Base-by-base conservation (phyloP, 2,329 filamentous ascomycete species). In the Intubia oerlemansii region DNA sequence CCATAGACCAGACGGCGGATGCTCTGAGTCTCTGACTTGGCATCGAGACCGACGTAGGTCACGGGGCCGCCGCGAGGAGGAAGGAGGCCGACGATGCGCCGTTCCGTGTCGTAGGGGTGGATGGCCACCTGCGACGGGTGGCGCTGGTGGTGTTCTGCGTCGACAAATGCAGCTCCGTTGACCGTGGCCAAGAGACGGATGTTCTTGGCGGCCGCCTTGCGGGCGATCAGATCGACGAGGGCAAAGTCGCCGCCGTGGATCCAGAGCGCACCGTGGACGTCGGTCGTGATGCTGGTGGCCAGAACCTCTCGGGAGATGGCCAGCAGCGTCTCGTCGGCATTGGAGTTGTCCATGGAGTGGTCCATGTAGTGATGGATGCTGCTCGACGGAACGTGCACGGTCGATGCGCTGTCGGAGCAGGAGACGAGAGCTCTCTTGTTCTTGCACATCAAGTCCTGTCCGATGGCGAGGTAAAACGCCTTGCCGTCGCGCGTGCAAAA, bases 101-200 rank as follows among this genome's bases (percentile, higher is more conserved):
- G 27, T 18, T 34, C 33, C 4, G 28, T 32, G 15, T 34, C 33
- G 21, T 25, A 32, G 11, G 24, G 30, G 25, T 34, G 30, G 9
- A 34, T 25, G 15, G 22, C 13, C n/a, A 12, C 12, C 15, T 32
- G 30, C 12, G 14, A 9, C 5, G 25, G 5, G 17, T 31, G 25
- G 7, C 19, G 17, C 13, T 31, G 21, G 18, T n/a, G 12, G 12
- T 27, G 18, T 9, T n/a, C 9, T 19, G 24, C 19, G 7, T 6
- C 10, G 20, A 10, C 10, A 5, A 20, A 23, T 7, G 17, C 20
- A 28, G 17, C 17, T 5, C 10, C 11, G 18, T 19, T 31, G n/a
- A 24, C 23, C 1, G 26, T 31, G 15, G 33, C 27, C 10, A 34
- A 27, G 7, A 34, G 16, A 3, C 14, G 9, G 17, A 32, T n/a